Percentiles rank a stretch among this genome's conserved stretches.
Evolutionary conservation across 2,329 filamentous ascomycete genomes (phyloP).

Genomic region (Fusarium circinatum): DNA sequence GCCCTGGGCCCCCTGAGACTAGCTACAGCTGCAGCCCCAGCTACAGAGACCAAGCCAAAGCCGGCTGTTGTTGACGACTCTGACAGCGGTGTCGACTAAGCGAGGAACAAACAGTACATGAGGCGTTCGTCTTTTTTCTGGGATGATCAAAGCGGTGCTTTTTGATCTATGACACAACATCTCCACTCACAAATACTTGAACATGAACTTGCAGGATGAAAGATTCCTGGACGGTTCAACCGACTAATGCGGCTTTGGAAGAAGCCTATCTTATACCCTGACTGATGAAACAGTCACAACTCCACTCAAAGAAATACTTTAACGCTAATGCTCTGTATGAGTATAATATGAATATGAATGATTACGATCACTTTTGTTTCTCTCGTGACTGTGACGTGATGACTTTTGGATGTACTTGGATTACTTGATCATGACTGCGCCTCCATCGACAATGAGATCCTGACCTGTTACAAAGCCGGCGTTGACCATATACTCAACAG

Average conservation of each 20-base stretch:
- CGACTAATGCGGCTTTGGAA: conserved; percentile 19
- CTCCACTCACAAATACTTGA: conserved; percentile 8
- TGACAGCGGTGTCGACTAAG: conserved; percentile 19
- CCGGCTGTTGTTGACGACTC: not conserved
- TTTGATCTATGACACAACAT: conserved; percentile 12
- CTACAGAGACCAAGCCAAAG: conserved; percentile 7
- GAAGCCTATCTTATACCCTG: conserved; percentile 24
- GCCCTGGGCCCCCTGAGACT: conserved; percentile 8
- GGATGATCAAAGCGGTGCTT: not conserved
- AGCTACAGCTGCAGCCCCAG: not conserved
- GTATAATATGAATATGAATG: conserved; percentile 25
- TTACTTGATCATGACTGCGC: conserved; percentile 16
- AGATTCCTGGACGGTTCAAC: not conserved
- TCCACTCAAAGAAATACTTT: conserved; percentile 15
- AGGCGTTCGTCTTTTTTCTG: not conserved
- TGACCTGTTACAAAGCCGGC: conserved; percentile 18
- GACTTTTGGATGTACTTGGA: not conserved
- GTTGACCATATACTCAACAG: conserved; percentile 17
- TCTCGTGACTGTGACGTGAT: not conserved
- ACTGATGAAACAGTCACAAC: conserved; percentile 7
- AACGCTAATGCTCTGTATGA: conserved; percentile 19
- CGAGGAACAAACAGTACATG: conserved; percentile 7
- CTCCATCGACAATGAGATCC: conserved; percentile 11
- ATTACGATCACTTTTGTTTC: not conserved
- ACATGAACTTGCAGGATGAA: not conserved